These are phyloP conservation scores for Lithohypha guttulata DNA, from an alignment of 2,329 filamentous ascomycete genomes.

Conservation along the genomic window DNA sequence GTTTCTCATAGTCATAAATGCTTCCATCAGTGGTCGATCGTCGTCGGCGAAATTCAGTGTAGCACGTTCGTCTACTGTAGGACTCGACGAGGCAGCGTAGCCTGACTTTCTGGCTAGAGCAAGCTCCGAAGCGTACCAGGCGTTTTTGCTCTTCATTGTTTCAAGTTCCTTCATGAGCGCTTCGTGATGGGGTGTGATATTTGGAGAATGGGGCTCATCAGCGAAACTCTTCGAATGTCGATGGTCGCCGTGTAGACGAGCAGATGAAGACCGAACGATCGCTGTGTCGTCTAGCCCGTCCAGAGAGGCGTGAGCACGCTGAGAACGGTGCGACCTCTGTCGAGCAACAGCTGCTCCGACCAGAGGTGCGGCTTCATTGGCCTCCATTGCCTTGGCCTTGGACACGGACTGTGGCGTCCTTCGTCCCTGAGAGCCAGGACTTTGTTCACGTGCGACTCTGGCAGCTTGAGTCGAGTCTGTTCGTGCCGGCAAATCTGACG, in stretches of 20 bases:
- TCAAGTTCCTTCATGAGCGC: slow-evolving; percentile 80
- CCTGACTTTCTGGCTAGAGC: slow-evolving; percentile 84
- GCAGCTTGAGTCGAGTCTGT: slow-evolving; percentile 30
- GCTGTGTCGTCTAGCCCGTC: slow-evolving; percentile 56
- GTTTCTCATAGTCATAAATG: slow-evolving; percentile 77
- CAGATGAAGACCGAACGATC: slow-evolving; percentile 29
- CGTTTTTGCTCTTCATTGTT: slow-evolving; percentile 70
- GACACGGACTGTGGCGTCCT: slow-evolving; percentile 47
- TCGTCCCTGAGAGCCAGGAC: slow-evolving; percentile 47
- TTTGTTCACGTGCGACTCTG: slow-evolving; percentile 35
- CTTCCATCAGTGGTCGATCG: slow-evolving; percentile 83
- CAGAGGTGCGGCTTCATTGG: slow-evolving; percentile 35
- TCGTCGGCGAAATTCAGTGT: slow-evolving; percentile 80
- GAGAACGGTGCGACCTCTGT: slow-evolving; percentile 45
- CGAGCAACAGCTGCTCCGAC: slow-evolving; percentile 31
- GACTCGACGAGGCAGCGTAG: slow-evolving; percentile 63
- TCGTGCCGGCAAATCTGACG: slow-evolving; percentile 31
- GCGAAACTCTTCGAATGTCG: slow-evolving; percentile 32
- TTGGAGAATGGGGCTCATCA: slow-evolving; percentile 37
- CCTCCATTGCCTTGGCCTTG: slow-evolving; percentile 37
- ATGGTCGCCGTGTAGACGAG: slow-evolving; percentile 24
- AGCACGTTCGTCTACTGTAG: slow-evolving; percentile 63
- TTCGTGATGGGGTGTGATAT: slow-evolving; percentile 39
- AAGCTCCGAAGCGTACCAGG: slow-evolving; percentile 93
- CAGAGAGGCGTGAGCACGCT: slow-evolving; percentile 53